phyloP scores from a whole-genome alignment of 139 green algal species.

The Trebouxia sp. region DNA sequence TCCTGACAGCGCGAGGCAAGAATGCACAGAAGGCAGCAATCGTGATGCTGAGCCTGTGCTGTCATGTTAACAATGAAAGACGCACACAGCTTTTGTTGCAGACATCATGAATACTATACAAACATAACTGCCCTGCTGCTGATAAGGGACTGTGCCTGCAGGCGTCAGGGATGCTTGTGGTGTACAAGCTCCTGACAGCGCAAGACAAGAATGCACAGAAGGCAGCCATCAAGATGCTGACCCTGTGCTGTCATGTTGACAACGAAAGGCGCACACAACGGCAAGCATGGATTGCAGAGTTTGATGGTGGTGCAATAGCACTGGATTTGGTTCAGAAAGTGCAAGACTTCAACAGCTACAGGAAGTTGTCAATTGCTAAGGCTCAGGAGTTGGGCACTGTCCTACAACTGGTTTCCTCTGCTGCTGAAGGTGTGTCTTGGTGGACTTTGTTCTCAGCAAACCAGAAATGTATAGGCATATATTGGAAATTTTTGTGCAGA shows the following conservation, averaged over 20 bases:
- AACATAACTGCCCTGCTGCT: no score
- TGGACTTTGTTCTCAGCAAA: background rate
- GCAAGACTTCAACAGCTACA: background rate
- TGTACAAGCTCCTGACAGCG: conserved; percentile 14
- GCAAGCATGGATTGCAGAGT: background rate
- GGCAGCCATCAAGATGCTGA: conserved; percentile 5
- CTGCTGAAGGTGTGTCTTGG: background rate
- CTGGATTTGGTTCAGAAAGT: background rate
- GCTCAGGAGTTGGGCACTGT: background rate
- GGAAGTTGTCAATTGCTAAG: background rate
- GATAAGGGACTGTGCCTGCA: no score
- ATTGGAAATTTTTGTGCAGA: no score
- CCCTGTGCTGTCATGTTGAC: background rate
- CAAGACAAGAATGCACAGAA: background rate
- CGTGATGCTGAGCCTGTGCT: background rate
- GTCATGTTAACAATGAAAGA: background rate
- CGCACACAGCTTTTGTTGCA: no score
- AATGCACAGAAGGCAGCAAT: background rate
- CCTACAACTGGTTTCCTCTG: background rate
- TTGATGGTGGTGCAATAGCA: background rate
- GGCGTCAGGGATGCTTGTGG: background rate
- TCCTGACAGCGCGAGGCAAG: conserved; percentile 1
- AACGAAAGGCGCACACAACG: background rate
- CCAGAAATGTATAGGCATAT: background rate
- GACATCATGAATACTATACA: no score